Evolutionary conservation across 108 stramenopile genomes (phyloP), one percentile per base, ranked within the genome.

Genomic region (Discostella pseudostelligera): DNA sequence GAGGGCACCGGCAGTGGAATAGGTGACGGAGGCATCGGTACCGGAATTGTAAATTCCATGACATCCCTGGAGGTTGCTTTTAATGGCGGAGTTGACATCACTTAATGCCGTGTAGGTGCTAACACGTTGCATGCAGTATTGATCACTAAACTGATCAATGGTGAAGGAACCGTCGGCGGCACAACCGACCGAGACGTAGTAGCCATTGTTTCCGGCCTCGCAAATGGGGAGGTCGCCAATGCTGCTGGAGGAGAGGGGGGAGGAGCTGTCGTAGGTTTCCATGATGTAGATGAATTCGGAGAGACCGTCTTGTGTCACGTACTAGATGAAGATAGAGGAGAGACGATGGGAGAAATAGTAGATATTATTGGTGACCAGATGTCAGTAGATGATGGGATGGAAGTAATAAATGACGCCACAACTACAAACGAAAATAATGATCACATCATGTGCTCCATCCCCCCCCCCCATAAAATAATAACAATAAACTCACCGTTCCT

Each of bases 401-500:
- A n/a, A n/a, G n/a, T n/a, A n/a, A n/a, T n/a, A n/a, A n/a, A n/a
- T n/a, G n/a, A n/a, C n/a, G n/a, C n/a, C n/a, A n/a, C n/a, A n/a
- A n/a, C n/a, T n/a, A n/a, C n/a, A n/a, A n/a, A n/a, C n/a, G n/a
- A n/a, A n/a, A n/a, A n/a, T n/a, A n/a, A n/a, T n/a, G n/a, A n/a
- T n/a, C n/a, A n/a, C n/a, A n/a, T n/a, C n/a, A n/a, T n/a, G n/a
- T n/a, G n/a, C n/a, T n/a, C n/a, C n/a, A n/a, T n/a, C n/a, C n/a
- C n/a, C n/a, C n/a, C n/a, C n/a, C n/a, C n/a, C n/a, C n/a, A n/a
- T n/a, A n/a, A n/a, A n/a, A n/a, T n/a, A n/a, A n/a, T n/a, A n/a
- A n/a, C n/a, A n/a, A n/a, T n/a, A n/a, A n/a, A n/a, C 88, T 80
- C 72, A 93, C 92, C 73, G 85, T 81, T 55, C 86, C 89, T 56